Evolutionary conservation across 2,329 filamentous ascomycete species (phyloP), one percentile per base, ranked within the genome.

Genomic region (Fonsecaea erecta): DNA sequence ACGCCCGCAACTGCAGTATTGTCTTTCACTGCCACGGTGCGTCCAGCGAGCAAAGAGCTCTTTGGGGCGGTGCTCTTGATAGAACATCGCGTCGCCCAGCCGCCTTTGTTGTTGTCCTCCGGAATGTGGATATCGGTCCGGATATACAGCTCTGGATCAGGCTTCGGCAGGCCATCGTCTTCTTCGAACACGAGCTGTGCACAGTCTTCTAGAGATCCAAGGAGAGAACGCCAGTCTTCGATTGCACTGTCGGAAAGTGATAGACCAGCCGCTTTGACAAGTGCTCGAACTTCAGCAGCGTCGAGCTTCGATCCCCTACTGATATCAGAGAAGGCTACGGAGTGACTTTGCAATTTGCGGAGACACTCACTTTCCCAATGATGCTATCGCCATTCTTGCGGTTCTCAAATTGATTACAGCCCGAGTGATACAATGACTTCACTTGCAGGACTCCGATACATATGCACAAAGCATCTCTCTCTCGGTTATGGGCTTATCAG

Each of bases 1-100:
- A 83, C 74, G 3, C 77, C 79, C 0, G 76, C 79, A 1, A 84
- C 74, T 3, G 77, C 77, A 12, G 83, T 78, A 63, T 83, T 83
- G 71, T 83, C 82, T 68, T 84, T 61, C 14, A 61, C 34, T 35
- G 58, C 58, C 26, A 61, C 34, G 1, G 58, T 61, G 51, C 58
- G 58, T 8, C n/a, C 32, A 32, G 48, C 48, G 30, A 61, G 58
- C 51, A 53, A 18, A 18, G 48, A 14, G 24, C 48, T 53, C 0
- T n/a, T 61, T 3, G 58, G 58, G 11, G 58, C 51, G n/a, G 48
- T 32, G 14, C 53, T 56, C 53, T 56, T 56, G 34, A 61, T 18
- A 5, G 51, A 12, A 30, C 58, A 61, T 43, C 51, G 48, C 14
- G 51, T 54, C 21, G 58, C 58, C 58, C 58, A 61, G 1, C 58